Percentiles rank a stretch among this genome's conserved stretches.
phyloP scores from a whole-genome alignment of 2,329 filamentous ascomycete genomes.

The Aureobasidium sp. region DNA sequence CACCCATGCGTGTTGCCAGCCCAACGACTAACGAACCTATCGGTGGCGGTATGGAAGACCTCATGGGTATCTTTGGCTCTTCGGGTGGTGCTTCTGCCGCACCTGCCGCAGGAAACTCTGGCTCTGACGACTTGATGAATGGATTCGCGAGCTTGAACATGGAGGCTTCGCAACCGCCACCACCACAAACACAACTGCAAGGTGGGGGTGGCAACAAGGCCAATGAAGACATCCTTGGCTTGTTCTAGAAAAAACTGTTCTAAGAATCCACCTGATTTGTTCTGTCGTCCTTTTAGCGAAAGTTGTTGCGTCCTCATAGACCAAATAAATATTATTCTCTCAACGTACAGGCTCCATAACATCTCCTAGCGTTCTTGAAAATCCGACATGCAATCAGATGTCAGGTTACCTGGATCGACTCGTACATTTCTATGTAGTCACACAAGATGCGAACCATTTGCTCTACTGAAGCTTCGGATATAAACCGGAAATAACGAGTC shows the following conservation, averaged over 20 bases:
- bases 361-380: not conserved
- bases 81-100: conserved; percentile 23
- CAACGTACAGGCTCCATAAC: not conserved
- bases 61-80: conserved; percentile 61
- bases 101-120: conserved; percentile 24
- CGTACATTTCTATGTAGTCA: too few species aligned
- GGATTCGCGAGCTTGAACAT: conserved; percentile 79
- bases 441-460: too few species aligned
- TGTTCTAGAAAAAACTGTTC: not conserved
- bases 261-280: not conserved
- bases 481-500: not conserved
- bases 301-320: not conserved
- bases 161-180: conserved; percentile 54
- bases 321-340: not conserved
- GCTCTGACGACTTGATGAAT: conserved; percentile 57
- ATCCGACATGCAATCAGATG: not conserved
- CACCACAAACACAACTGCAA: conserved; percentile 53
- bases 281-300: not conserved
- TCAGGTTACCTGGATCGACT: too few species aligned
- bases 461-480: not conserved
- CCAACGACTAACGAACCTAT: conserved; percentile 42
- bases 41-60: conserved; percentile 61
- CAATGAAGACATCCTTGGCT: conserved; percentile 17
- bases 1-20: conserved; percentile 60
- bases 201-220: conserved; percentile 46